These are phyloP conservation scores for Phyllosticta capitalensis DNA, from an alignment of 2,329 filamentous ascomycete species.

Conservation along the genomic window DNA sequence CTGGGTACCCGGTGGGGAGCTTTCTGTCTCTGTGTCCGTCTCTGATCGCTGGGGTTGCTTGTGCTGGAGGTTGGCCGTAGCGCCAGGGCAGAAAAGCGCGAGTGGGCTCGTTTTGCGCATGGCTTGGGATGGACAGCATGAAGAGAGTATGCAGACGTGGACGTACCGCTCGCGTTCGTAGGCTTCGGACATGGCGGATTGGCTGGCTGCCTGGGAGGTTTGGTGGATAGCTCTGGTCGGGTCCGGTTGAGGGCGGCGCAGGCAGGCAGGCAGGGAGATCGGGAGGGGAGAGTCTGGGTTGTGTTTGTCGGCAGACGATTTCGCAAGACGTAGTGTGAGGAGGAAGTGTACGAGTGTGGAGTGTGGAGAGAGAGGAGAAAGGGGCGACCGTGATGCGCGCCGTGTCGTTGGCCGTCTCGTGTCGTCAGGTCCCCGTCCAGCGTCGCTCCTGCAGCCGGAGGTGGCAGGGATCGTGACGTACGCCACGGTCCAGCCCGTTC, in stretches of 20 bases:
- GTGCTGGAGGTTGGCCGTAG: neutral
- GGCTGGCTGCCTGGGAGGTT: neutral
- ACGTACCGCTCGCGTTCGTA: conserved; percentile 51
- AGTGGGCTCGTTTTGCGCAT: neutral
- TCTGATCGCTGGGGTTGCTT: neutral
- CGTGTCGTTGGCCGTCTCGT: neutral
- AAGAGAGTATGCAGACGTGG: neutral
- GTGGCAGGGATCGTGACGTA: neutral
- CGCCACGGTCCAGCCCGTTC: neutral
- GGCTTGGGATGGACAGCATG: neutral
- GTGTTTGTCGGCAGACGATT: neutral
- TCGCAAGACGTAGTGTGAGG: neutral
- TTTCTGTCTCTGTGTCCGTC: neutral
- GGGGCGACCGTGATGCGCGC: neutral
- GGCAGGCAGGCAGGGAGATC: neutral
- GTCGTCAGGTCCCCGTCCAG: neutral
- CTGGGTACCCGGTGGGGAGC: neutral
- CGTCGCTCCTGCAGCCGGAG: neutral
- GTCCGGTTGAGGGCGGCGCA: neutral
- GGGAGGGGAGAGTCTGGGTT: neutral
- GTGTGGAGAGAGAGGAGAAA: neutral
- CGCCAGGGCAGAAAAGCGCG: neutral
- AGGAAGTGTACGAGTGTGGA: neutral
- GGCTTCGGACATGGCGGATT: conserved; percentile 43
- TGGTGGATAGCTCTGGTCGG: no score